Evolutionary conservation across 2,329 filamentous ascomycete species (phyloP).

Genomic region (Colletotrichum sp.): DNA sequence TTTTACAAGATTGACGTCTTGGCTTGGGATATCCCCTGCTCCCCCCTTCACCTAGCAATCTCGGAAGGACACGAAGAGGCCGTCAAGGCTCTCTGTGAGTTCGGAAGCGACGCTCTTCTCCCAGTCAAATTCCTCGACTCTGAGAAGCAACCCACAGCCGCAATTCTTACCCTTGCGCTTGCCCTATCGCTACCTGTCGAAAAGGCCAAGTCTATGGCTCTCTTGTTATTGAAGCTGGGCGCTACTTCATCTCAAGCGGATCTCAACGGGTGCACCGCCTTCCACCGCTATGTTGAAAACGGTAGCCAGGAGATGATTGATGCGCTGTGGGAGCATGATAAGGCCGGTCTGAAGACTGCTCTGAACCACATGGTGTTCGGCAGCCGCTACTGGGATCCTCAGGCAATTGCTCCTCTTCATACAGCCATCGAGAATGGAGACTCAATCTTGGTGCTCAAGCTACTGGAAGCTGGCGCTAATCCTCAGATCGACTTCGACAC

Average conservation of each 20-base stretch:
- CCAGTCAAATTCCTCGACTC: conserved; percentile 70
- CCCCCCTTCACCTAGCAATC: conserved; percentile 81
- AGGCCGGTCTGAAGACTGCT: conserved; percentile 63
- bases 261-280: conserved; percentile 63
- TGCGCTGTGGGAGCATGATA: conserved; percentile 59
- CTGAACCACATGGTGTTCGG: conserved; percentile 67
- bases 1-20: conserved; percentile 79
- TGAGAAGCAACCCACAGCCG: conserved; percentile 55
- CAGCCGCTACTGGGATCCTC: conserved; percentile 34
- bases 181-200: conserved; percentile 67
- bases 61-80: conserved; percentile 72
- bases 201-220: conserved; percentile 68
- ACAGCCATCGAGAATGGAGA: conserved; percentile 63
- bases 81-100: conserved; percentile 73
- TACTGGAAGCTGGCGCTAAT: conserved; percentile 69
- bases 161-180: conserved; percentile 74
- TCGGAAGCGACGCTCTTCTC: conserved; percentile 77
- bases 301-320: conserved; percentile 55
- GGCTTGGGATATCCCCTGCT: conserved; percentile 80
- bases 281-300: conserved; percentile 67
- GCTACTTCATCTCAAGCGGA: conserved; percentile 79
- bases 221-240: conserved; percentile 70
- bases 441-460: conserved; percentile 55
- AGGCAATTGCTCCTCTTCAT: conserved; percentile 56
- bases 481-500: conserved; percentile 65